phyloP scores from a whole-genome alignment of 2,329 filamentous ascomycete genomes.

The Botrytis deweyae region DNA sequence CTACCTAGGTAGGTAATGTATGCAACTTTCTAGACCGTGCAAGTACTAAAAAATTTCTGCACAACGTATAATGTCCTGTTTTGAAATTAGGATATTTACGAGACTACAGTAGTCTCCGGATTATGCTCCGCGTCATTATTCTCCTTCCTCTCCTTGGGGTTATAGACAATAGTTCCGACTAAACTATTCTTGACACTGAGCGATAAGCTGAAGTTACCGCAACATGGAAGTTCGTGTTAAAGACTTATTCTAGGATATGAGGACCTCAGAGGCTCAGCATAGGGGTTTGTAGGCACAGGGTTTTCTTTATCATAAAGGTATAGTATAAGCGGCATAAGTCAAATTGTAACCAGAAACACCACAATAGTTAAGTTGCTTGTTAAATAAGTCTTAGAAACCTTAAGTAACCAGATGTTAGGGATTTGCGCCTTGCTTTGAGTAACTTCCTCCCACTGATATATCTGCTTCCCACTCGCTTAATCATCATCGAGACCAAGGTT shows the following conservation, averaged over 20 bases:
- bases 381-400: background rate
- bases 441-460: background rate
- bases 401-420: rapidly evolving
- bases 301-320: background rate
- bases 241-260: rapidly evolving
- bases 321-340: background rate
- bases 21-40: background rate
- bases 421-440: background rate
- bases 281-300: background rate
- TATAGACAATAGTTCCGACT: rapidly evolving
- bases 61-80: background rate
- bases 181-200: background rate
- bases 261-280: no score
- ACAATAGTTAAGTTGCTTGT: rapidly evolving
- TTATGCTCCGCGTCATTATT: rapidly evolving
- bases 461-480: background rate
- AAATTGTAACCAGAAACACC: background rate
- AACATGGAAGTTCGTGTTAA: background rate
- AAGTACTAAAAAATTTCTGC: rapidly evolving
- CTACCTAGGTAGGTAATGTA: no score
- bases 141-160: background rate
- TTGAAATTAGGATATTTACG: background rate
- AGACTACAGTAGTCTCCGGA: rapidly evolving
- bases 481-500: constrained; percentile 10
- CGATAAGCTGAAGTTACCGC: background rate